Evolutionary conservation across 2,329 filamentous ascomycete genomes (phyloP).

Genomic region (Clarireedia monteithiana): DNA sequence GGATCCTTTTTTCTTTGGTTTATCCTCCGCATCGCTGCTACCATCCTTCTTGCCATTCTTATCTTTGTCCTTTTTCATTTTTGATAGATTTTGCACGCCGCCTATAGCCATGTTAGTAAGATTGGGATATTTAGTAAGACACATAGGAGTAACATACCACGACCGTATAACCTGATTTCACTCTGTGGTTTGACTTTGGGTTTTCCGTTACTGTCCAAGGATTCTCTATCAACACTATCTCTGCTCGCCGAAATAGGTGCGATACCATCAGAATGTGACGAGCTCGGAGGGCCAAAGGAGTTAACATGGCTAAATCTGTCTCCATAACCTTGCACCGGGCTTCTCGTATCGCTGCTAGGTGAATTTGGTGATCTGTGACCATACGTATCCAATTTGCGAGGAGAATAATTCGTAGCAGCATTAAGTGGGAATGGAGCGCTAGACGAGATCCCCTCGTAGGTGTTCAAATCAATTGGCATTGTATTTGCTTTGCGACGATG

Average conservation of each 20-base stretch:
- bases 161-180: conserved; percentile 44
- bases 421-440: not conserved
- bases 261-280: conserved; percentile 2
- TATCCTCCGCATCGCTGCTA: conserved; percentile 15
- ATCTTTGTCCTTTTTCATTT: conserved; percentile 2
- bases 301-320: conserved; percentile 1
- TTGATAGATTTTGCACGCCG: conserved; percentile 4
- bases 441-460: not conserved
- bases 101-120: not conserved
- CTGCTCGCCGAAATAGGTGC: not conserved
- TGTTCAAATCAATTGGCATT: not conserved
- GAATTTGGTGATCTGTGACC: not conserved
- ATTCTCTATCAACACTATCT: not conserved
- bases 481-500: conserved; percentile 1
- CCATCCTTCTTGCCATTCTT: conserved; percentile 3
- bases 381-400: not conserved
- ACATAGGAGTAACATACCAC: conserved; percentile 37
- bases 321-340: not conserved
- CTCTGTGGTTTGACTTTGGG: conserved; percentile 39
- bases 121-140: not conserved
- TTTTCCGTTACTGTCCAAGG: conserved; percentile 33
- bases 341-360: not conserved
- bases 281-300: not conserved
- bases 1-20: conserved; percentile 5
- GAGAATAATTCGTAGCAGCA: not conserved